Base-by-base conservation (phyloP, 1,284 basidiomycete genomes). In the Moesziomyces sp. region DNA sequence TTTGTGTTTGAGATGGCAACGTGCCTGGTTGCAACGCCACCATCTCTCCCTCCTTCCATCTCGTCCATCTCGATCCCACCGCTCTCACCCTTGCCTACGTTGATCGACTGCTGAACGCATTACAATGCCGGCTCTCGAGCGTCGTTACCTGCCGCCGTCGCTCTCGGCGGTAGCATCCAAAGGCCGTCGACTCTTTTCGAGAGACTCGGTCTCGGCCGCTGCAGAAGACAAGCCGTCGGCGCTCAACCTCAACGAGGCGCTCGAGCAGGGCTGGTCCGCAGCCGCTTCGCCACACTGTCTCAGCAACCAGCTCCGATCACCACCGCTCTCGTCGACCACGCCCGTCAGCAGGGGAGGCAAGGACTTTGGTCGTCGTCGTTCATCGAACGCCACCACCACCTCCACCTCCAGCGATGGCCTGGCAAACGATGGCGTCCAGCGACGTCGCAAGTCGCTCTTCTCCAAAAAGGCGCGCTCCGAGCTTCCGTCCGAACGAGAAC, bases 91-190 rank as follows among this genome's bases (percentile, higher is more conserved):
- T 52, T 24, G 26, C 28, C 42, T 44, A 28, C 21, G 19, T 26
- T 38, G 26, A 35, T 19, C 50, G 26, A 35, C 38, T 34, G 24
- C 45, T 38, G 14, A 4, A 18, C 42, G 18, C 14, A 46, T 44
- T 4, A 38, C n/a, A 53, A 68, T 70, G 67, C 58, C 67, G 14
- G 43, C 67, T 21, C 30, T 57, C 46, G 67, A 68, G n/a, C 65
- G 65, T 23, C 55, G 48, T 19, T 62, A 60, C 23, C 46, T 70
- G 3, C 47, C 61, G 4, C 68, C 65, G 14, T 54, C 61, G 23
- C 54, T 71, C 18, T 65, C 61, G 28, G 52, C 47, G 13, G 62
- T 65, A 18, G 68, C 68, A 14, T 16, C n/a, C 44, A 64, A 65
- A 21, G 54, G 68, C 30, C 61, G 68, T 23, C 59, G 55, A 35